Conservation (phyloP, 228 moss, liverwort and hornwort species). For the Sphagnum fallax region DNA sequence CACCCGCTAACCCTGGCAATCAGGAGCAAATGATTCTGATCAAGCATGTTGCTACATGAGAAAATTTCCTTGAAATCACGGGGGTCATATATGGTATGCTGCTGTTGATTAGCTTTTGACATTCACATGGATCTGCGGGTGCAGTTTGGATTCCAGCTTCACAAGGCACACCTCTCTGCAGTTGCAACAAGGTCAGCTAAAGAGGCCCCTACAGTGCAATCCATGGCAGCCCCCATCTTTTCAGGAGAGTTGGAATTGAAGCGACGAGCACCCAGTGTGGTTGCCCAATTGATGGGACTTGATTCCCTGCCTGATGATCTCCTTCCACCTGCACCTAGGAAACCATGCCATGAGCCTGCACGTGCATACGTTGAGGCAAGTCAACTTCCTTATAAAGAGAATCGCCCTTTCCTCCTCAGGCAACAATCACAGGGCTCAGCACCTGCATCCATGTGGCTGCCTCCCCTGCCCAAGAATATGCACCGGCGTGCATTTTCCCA, state of each 20-base stretch:
- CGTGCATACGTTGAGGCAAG: neutral
- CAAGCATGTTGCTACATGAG: too few relatives aligned
- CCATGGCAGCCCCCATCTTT: neutral
- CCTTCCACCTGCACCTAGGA: conserved; percentile 15
- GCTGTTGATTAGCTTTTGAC: too few relatives aligned
- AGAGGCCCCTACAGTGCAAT: conserved; percentile 2
- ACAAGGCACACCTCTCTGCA: conserved; percentile 15
- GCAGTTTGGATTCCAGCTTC: conserved; percentile 22
- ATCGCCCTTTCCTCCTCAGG: conserved; percentile 3
- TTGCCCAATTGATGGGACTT: conserved; percentile 84
- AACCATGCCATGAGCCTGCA: conserved; percentile 9
- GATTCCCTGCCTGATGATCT: conserved; percentile 50
- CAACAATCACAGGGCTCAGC: conserved; percentile 26
- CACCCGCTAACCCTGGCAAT: too few relatives aligned
- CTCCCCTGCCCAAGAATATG: conserved; percentile 31
- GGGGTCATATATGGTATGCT: too few relatives aligned
- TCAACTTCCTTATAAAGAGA: conserved; percentile 5
- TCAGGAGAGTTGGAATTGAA: conserved; percentile 33
- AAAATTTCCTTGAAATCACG: too few relatives aligned
- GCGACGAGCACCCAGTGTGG: conserved; percentile 51
- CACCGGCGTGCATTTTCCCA: conserved; percentile 1
- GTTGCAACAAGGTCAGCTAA: neutral
- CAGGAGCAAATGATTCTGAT: too few relatives aligned
- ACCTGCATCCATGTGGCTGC: conserved; percentile 23
- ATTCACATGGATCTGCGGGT: neutral